Base-by-base conservation (phyloP, 2,329 filamentous ascomycete species). In the Cercospora canescens region DNA sequence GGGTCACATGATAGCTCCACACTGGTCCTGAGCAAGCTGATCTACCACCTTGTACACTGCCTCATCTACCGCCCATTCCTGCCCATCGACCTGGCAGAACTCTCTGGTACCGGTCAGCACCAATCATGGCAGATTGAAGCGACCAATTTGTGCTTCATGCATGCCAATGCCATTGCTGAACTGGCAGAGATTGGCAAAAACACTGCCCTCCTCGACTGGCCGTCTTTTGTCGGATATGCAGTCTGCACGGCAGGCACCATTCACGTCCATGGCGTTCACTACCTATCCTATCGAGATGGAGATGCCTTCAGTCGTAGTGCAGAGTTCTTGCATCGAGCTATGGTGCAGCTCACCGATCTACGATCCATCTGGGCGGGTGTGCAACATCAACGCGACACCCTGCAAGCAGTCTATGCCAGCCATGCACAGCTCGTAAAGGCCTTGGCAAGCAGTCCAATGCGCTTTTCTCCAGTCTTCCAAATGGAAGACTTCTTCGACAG, bases 111-210 rank as follows among this genome's bases (percentile, higher is more conserved):
- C 0, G 91, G 91, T 1, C 92, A 96, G 73, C 91, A 96, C 71
- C 92, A 96, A 76, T 94, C 91, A 30, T 96, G 93, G 93, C 93
- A 96, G 76, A 94, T 96, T 56, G 92, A 96, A 76, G 92, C 93
- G 0, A 96, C 92, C 0, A 94, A 95, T 73, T 85, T 94, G 75
- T 96, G 93, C 78, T 95, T 89, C 76, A 81, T 94, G 18, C 93
- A 96, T 71, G 92, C 93, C 6, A 96, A 96, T 74, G 92, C 92
- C 5, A 94, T 96, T 60, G 89, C 91, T 1, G 92, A 96, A 74
- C 81, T 96, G 2, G 89, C 93, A 4, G 91, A 94, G 75, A 86
- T 94, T 16, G 91, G 91, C 1, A 90, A 89, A 69, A 90, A 90
- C 70, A 88, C 89, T 1, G 86, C 87, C 1, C 86, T 90, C 2